Evolutionary conservation across 1,284 basidiomycete genomes (phyloP).

Genomic region (Peniophora sp.): DNA sequence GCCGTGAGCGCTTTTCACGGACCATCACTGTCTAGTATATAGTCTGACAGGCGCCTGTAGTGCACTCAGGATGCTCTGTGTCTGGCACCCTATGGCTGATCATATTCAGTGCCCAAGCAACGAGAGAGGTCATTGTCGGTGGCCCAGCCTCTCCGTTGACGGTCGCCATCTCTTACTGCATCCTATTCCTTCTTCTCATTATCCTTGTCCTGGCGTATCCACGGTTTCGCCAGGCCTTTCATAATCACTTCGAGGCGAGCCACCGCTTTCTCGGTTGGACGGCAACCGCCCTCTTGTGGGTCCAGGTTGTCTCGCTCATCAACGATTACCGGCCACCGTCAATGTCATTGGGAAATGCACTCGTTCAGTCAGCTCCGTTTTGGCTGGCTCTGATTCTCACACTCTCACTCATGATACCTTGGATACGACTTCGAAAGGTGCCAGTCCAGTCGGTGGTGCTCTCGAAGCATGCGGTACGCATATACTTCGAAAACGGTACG

Average conservation of each 20-base stretch:
- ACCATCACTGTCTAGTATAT: conserved; percentile 1
- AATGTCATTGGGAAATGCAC: conserved; percentile 30
- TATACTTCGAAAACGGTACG: conserved; percentile 47
- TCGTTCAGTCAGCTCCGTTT: conserved; percentile 37
- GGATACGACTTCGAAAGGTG: conserved; percentile 46
- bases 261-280: conserved; percentile 54
- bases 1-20: conserved; percentile 22
- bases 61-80: conserved; percentile 49
- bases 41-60: conserved; percentile 16
- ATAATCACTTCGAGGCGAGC: conserved; percentile 45
- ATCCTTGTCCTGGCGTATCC: conserved; percentile 48
- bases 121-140: conserved; percentile 34
- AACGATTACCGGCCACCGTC: conserved; percentile 38
- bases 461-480: conserved; percentile 45
- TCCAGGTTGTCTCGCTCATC: conserved; percentile 41
- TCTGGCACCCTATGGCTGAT: conserved; percentile 48
- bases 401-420: conserved; percentile 44
- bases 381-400: conserved; percentile 47
- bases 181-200: conserved; percentile 40
- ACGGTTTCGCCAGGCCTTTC: conserved; percentile 34
- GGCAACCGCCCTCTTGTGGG: conserved; percentile 44
- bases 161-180: conserved; percentile 44
- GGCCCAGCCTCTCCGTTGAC: conserved; percentile 40
- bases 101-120: conserved; percentile 44
- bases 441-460: conserved; percentile 43